A percentile compares a stretch with the other conserved stretches of the same genome.
Conservation (phyloP, 495 filamentous ascomycete genomes). For the Chaetomium fimeti region DNA sequence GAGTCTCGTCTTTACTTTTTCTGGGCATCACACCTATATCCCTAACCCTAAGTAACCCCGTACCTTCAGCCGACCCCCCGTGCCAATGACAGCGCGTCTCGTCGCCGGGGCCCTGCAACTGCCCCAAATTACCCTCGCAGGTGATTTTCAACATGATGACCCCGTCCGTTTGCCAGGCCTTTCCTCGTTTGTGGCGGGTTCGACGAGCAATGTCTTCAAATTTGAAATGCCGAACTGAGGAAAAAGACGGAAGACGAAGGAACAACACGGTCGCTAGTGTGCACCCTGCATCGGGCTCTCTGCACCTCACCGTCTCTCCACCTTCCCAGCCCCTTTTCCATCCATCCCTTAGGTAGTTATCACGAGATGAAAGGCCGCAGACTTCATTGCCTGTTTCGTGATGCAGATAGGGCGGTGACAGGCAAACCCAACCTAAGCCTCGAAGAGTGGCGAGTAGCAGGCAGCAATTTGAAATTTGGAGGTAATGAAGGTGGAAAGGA, state of each 20-base stretch:
- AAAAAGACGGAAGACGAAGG: neutral
- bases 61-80: constrained; percentile 16
- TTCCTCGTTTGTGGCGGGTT: constrained; percentile 13
- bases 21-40: constrained; percentile 21
- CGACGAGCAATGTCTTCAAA: neutral
- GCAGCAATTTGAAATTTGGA: neutral
- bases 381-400: neutral
- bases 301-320: too few species aligned
- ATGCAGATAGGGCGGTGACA: neutral
- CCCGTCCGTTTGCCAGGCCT: constrained; percentile 7
- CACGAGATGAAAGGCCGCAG: neutral
- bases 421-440: neutral
- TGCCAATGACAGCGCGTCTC: constrained; percentile 22
- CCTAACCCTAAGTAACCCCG: constrained; percentile 35
- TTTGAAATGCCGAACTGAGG: constrained; percentile 11
- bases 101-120: constrained; percentile 14
- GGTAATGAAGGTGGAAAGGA: neutral
- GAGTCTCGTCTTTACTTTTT: constrained; percentile 35
- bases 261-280: neutral
- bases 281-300: constrained; percentile 4
- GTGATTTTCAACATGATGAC: constrained; percentile 6
- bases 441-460: neutral
- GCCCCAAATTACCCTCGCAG: constrained; percentile 22
- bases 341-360: neutral
- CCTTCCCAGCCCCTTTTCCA: neutral